Base-by-base conservation (phyloP, 805 yeast species). In the Saccharomycopsis javanensis region DNA sequence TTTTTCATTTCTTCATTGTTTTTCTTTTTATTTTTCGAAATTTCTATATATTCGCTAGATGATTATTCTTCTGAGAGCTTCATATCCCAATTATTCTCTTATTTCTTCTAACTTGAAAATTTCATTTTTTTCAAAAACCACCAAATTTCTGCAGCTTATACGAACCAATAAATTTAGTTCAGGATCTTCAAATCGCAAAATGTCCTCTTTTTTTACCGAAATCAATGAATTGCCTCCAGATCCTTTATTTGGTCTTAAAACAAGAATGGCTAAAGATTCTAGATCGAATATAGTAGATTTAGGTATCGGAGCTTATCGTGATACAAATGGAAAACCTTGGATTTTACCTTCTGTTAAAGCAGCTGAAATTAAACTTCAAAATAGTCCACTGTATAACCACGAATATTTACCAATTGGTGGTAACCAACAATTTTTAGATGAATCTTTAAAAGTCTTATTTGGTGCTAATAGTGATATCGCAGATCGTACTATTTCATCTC, bases 231-330 rank as follows among this genome's bases (percentile, higher is more conserved):
- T 86, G 60, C 96, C 96, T 28, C 86, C 92, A 31, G 97, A 90
- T 71, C 90, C 96, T 5, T 78, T 90, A 55, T 91, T 90, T 65
- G 94, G 86, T 6, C 78, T 90, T 62, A 86, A 85, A 70, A 83
- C 85, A 46, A 76, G 92, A 67, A 81, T 72, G 66, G 65, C 69
- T 25, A 75, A 77, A 42, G 95, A 87, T 66, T 15, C 77, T 2
- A 75, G 92, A 58, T 18, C 76, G 2, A 71, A 73, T 59, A 91
- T 89, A 71, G 96, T 89, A 53, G 96, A 90, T 68, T 75, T 88
- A 64, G 94, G 95, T 38, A 86, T 88, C 62, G 96, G 96, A 60
- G 98, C 98, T n/a, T 92, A 92, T 75, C 80, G 98, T 69, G 96
- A 90, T 70, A 82, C 85, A 68, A 64, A 71, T 8, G 98, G 98